Conservation (phyloP, 371 early-diverging fungal genomes). For the Zychaea mexicana region DNA sequence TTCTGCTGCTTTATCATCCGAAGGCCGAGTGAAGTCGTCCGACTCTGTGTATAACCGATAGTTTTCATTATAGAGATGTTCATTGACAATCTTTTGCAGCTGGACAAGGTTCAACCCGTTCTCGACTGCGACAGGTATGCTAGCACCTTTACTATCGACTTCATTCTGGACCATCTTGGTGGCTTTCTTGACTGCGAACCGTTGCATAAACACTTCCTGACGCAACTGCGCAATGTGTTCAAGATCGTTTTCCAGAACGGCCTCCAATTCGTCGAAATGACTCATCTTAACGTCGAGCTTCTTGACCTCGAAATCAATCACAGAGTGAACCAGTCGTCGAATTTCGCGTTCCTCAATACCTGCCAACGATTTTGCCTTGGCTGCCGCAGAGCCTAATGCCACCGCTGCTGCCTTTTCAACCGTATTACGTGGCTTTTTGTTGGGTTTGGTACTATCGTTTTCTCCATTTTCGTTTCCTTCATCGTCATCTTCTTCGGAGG, state of each 20-base stretch:
- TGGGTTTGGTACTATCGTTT: neutral
- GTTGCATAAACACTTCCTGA: constrained; percentile 78
- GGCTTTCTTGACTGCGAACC: constrained; percentile 66
- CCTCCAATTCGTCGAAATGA: constrained; percentile 91
- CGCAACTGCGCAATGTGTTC: constrained; percentile 83
- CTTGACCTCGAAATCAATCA: constrained; percentile 82
- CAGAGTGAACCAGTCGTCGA: constrained; percentile 73
- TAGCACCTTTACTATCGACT: constrained; percentile 40
- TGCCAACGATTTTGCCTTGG: constrained; percentile 68
- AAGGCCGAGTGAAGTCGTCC: constrained; percentile 6
- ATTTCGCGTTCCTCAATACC: constrained; percentile 81
- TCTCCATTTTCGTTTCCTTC: constrained; percentile 27
- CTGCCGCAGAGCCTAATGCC: constrained; percentile 71
- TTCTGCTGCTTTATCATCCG: neutral
- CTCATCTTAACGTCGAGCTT: constrained; percentile 90
- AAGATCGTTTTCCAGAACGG: constrained; percentile 82
- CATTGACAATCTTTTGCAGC: constrained; percentile 40
- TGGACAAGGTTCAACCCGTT: constrained; percentile 41
- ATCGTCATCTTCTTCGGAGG: constrained; percentile 23
- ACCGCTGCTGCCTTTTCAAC: constrained; percentile 66
- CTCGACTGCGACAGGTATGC: constrained; percentile 32
- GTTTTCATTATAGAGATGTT: constrained; percentile 36
- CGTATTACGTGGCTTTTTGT: constrained; percentile 42
- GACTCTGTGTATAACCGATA: constrained; percentile 23
- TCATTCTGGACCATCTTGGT: constrained; percentile 53